Percentiles rank a stretch among this genome's conserved stretches.
Evolutionary conservation across 345 rosid genomes (phyloP).

Genomic region (Corchorus capsularis): DNA sequence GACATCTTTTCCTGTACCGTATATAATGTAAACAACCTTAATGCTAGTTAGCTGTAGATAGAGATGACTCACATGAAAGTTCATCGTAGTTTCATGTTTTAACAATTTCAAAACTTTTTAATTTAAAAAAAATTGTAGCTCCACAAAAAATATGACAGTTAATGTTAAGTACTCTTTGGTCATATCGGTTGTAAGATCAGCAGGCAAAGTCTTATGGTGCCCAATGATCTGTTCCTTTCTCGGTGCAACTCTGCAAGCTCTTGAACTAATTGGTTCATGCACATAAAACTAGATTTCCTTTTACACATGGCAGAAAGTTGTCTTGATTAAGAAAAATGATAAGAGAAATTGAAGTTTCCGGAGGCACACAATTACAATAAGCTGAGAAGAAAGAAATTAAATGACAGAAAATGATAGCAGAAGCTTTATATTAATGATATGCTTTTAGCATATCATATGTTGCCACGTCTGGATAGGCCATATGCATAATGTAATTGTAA

Average conservation of each 20-base stretch:
- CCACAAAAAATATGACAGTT: background rate
- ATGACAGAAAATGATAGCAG: background rate
- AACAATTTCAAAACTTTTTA: background rate
- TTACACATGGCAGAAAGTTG: background rate
- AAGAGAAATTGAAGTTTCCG: background rate
- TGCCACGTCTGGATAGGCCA: too few species aligned
- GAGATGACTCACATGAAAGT: background rate
- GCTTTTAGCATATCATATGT: too few species aligned
- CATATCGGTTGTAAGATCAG: background rate
- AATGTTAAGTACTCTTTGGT: background rate
- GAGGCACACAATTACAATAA: background rate
- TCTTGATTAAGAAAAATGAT: background rate
- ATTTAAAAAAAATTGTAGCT: background rate
- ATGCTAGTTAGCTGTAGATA: too few species aligned
- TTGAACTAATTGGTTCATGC: background rate
- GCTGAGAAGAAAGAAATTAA: background rate
- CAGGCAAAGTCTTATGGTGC: background rate
- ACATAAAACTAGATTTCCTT: background rate
- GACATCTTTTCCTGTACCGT: background rate
- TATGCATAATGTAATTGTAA: too few species aligned
- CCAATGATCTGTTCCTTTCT: background rate
- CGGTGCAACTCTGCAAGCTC: background rate
- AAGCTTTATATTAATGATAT: background rate
- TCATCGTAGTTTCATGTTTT: background rate
- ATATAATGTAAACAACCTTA: background rate